Conservation (phyloP, 2,329 filamentous ascomycete species). For the Mycosphaerella arachidis region DNA sequence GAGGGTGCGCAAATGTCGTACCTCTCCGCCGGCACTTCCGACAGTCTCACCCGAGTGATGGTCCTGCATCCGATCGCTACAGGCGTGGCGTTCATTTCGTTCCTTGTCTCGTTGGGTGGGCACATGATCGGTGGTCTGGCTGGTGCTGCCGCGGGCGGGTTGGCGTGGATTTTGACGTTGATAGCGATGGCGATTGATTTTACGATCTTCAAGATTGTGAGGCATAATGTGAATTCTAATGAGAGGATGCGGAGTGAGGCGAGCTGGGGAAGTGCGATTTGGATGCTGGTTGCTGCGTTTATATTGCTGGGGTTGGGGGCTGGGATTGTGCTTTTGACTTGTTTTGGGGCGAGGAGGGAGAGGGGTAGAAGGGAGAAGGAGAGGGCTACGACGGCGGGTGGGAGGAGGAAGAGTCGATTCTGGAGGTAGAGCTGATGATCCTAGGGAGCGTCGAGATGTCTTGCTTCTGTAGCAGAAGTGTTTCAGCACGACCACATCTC, state of each 20-base stretch:
- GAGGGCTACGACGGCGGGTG: not conserved
- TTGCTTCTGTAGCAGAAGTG: too few species aligned
- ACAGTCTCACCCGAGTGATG: slow-evolving; percentile 34
- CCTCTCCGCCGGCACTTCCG: slow-evolving; percentile 40
- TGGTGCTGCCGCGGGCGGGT: slow-evolving; percentile 47
- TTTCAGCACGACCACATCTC: not conserved
- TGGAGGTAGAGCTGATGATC: not conserved
- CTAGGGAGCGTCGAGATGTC: not conserved
- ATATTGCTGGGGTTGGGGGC: slow-evolving; percentile 53
- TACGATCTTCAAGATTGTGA: slow-evolving; percentile 52
- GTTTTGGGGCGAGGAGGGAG: slow-evolving; percentile 22
- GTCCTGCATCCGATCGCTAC: slow-evolving; percentile 59
- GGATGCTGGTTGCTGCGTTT: slow-evolving; percentile 56
- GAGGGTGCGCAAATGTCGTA: slow-evolving; percentile 41
- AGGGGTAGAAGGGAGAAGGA: slow-evolving; percentile 14
- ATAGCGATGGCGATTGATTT: slow-evolving; percentile 55
- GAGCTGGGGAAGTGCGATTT: slow-evolving; percentile 52
- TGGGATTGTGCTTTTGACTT: slow-evolving; percentile 55
- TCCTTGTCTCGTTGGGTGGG: slow-evolving; percentile 51
- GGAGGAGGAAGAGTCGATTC: not conserved
- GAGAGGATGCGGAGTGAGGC: slow-evolving; percentile 38
- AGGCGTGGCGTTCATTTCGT: slow-evolving; percentile 55
- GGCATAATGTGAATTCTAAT: slow-evolving; percentile 49
- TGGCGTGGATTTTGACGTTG: slow-evolving; percentile 49
- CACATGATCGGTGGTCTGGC: slow-evolving; percentile 51